Evolutionary conservation across 768 basidiomycete species (phyloP).

Genomic region (Leccinellum luteum): DNA sequence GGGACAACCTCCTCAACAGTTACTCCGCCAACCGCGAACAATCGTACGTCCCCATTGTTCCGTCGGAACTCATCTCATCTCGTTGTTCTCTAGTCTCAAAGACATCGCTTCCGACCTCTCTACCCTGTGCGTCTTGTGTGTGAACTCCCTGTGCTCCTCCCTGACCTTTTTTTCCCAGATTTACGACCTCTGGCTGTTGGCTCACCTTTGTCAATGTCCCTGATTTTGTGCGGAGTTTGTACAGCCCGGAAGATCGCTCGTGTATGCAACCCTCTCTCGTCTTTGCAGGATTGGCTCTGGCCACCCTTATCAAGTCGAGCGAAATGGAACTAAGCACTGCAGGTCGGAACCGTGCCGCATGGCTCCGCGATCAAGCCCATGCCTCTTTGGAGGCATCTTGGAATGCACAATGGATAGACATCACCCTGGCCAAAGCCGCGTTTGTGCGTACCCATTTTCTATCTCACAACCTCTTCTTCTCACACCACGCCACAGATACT

Average conservation of each 20-base stretch:
- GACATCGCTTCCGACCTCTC: slow-evolving; percentile 50
- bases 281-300: slow-evolving; percentile 64
- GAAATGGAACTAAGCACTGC: slow-evolving; percentile 52
- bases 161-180: slow-evolving; percentile 39
- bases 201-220: slow-evolving; percentile 66
- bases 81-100: slow-evolving; percentile 36
- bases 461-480: slow-evolving; percentile 2
- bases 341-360: slow-evolving; percentile 58
- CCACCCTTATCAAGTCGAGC: slow-evolving; percentile 71
- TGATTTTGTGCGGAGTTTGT: slow-evolving; percentile 51
- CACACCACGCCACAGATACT: slow-evolving; percentile 50
- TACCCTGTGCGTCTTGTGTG: slow-evolving; percentile 43
- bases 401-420: slow-evolving; percentile 52
- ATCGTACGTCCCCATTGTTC: slow-evolving; percentile 33
- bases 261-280: slow-evolving; percentile 71
- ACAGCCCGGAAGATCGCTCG: slow-evolving; percentile 48
- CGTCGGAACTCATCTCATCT: neutral
- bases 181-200: slow-evolving; percentile 60
- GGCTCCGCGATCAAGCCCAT: slow-evolving; percentile 57
- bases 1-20: slow-evolving; percentile 45
- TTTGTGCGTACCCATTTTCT: slow-evolving; percentile 41
- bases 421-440: slow-evolving; percentile 70
- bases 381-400: slow-evolving; percentile 50
- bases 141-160: neutral
- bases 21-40: slow-evolving; percentile 42